Percentiles rank a stretch among this genome's conserved stretches.
Conservation (phyloP, 192 early-diverging fungal genomes). For the Coemansia sp. region DNA sequence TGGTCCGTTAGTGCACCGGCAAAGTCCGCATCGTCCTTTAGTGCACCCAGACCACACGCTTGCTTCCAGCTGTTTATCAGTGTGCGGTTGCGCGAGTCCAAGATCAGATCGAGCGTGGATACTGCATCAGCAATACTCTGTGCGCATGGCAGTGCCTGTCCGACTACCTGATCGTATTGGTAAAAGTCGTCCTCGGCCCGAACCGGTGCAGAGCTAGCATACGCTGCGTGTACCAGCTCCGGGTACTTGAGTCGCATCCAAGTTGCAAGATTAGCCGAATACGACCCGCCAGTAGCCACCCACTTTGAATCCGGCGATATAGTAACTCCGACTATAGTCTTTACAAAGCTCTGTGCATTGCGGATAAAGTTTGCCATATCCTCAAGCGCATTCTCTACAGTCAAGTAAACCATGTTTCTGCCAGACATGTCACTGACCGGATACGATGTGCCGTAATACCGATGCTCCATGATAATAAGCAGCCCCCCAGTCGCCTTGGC, state of each 20-base stretch:
- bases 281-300: conserved; percentile 78
- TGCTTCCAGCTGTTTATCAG: conserved; percentile 45
- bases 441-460: conserved; percentile 68
- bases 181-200: conserved; percentile 63
- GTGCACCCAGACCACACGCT: conserved; percentile 42
- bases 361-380: conserved; percentile 58
- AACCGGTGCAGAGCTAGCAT: conserved; percentile 78
- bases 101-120: conserved; percentile 46
- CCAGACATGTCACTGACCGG: conserved; percentile 58
- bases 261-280: conserved; percentile 74
- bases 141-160: conserved; percentile 52
- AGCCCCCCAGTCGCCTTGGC: conserved; percentile 63
- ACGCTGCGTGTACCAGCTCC: conserved; percentile 70
- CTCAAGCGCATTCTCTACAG: conserved; percentile 53
- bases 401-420: conserved; percentile 49
- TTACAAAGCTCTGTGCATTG: conserved; percentile 34
- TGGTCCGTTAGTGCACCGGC: conserved; percentile 58
- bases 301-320: conserved; percentile 59
- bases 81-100: conserved; percentile 39
- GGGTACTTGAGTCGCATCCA: conserved; percentile 75
- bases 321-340: conserved; percentile 15
- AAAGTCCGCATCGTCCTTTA: conserved; percentile 51
- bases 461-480: conserved; percentile 66
- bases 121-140: conserved; percentile 48
- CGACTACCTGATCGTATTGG: conserved; percentile 65